phyloP scores from a whole-genome alignment of 495 filamentous ascomycete species.

The Xylaria intraflava region DNA sequence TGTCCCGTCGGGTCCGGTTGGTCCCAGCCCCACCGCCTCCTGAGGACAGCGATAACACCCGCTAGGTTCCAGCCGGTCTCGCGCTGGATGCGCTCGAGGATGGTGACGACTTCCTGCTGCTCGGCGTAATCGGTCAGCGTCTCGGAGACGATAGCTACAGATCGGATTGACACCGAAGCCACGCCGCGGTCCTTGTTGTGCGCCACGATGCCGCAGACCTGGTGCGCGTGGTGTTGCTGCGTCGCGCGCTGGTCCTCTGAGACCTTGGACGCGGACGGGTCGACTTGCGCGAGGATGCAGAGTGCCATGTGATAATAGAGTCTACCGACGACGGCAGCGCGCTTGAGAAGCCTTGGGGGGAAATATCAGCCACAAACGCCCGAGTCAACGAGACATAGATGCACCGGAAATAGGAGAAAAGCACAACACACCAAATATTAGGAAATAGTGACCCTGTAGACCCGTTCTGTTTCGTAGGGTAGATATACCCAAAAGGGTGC shows the following conservation, averaged over 20 bases:
- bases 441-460: slow-evolving; percentile 69
- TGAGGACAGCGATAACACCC: slow-evolving; percentile 61
- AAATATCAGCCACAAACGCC: slow-evolving; percentile 10
- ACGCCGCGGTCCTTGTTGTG: slow-evolving; percentile 78
- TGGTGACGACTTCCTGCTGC: slow-evolving; percentile 75
- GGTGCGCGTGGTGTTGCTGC: slow-evolving; percentile 64
- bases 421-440: slow-evolving; percentile 64
- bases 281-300: slow-evolving; percentile 69
- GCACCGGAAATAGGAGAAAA: not conserved
- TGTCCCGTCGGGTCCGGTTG: slow-evolving; percentile 17
- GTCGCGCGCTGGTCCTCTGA: slow-evolving; percentile 62
- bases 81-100: slow-evolving; percentile 66
- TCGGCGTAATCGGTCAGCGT: slow-evolving; percentile 60
- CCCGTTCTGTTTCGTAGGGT: slow-evolving; percentile 55
- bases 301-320: slow-evolving; percentile 89
- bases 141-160: slow-evolving; percentile 72
- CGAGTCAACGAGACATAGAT: not conserved
- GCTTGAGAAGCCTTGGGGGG: slow-evolving; percentile 64
- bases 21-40: slow-evolving; percentile 72
- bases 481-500: slow-evolving; percentile 73
- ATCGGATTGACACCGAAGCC: slow-evolving; percentile 67
- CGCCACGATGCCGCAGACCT: slow-evolving; percentile 82
- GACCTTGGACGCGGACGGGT: slow-evolving; percentile 52
- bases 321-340: slow-evolving; percentile 69
- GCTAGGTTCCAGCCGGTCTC: slow-evolving; percentile 74